Conservation (phyloP, 108 stramenopile genomes). For the Seminavis robusta region DNA sequence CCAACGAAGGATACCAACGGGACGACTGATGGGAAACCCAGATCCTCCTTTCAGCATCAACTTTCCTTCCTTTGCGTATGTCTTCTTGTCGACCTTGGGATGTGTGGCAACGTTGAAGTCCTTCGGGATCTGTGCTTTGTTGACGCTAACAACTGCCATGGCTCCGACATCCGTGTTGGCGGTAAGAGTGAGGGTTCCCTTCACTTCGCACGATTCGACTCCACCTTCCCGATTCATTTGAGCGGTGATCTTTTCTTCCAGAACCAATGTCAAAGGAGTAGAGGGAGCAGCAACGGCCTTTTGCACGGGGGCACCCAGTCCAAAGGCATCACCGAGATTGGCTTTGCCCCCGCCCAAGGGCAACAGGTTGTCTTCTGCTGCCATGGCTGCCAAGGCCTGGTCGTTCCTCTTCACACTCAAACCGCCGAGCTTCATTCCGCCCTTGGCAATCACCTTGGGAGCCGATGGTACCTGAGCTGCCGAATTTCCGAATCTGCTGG, state of each 20-base stretch:
- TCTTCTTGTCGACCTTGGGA: constrained; percentile 95
- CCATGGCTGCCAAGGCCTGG: constrained; percentile 91
- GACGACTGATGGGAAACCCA: constrained; percentile 90
- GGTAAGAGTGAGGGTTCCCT: constrained; percentile 95
- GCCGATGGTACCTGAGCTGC: constrained; percentile 42
- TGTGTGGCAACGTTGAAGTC: constrained; percentile 92
- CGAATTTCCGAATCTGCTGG: constrained; percentile 36
- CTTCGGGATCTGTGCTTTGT: constrained; percentile 64
- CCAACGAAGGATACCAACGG: constrained; percentile 95
- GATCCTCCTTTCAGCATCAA: constrained; percentile 92
- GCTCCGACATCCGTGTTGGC: constrained; percentile 94
- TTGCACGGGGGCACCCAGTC: constrained; percentile 42
- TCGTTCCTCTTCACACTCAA: constrained; percentile 67
- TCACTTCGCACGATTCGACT: constrained; percentile 90
- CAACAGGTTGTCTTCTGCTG: constrained; percentile 92
- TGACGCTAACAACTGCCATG: constrained; percentile 77
- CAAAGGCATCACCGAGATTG: constrained; percentile 25
- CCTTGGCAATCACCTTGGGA: constrained; percentile 78
- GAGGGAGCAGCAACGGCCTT: constrained; percentile 63
- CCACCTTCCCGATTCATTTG: constrained; percentile 92
- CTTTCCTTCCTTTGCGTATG: constrained; percentile 67
- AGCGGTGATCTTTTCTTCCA: constrained; percentile 92
- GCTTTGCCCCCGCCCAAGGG: constrained; percentile 45
- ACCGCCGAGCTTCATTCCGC: constrained; percentile 94
- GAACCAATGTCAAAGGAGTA: constrained; percentile 80